A percentile compares a stretch with the other conserved stretches of the same genome.
phyloP scores from a whole-genome alignment of 305 asterid species.

The Fraxinus nigra region DNA sequence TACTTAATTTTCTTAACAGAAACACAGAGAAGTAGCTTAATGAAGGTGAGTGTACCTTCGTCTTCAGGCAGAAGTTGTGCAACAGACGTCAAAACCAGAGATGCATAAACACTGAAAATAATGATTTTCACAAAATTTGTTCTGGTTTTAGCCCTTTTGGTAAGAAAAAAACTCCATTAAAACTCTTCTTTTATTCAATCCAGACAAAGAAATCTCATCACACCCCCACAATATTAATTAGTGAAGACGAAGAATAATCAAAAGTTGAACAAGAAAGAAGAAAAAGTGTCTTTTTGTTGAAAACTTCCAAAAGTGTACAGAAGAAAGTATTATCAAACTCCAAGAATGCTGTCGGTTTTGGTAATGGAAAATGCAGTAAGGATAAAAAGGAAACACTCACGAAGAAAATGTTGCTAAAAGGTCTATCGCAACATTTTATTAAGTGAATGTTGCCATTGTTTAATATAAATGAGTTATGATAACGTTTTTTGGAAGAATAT shows the following conservation, averaged over 20 bases:
- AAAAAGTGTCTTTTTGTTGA: neutral
- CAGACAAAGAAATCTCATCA: too few species aligned
- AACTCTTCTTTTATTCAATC: too few species aligned
- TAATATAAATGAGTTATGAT: too few species aligned
- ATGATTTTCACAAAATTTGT: conserved; percentile 22
- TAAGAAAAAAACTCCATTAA: conserved; percentile 22
- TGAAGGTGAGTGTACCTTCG: conserved; percentile 38
- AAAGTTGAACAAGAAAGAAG: neutral
- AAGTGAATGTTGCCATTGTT: too few species aligned
- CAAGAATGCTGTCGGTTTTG: too few species aligned
- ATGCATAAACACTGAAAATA: conserved; percentile 19
- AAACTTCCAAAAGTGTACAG: too few species aligned
- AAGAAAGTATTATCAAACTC: too few species aligned
- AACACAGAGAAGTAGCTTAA: neutral
- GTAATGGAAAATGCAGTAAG: too few species aligned
- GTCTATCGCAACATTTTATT: too few species aligned
- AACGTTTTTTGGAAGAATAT: too few species aligned
- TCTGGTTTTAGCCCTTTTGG: neutral
- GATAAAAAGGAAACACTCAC: too few species aligned
- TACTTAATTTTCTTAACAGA: neutral
- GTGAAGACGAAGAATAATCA: neutral
- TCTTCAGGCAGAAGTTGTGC: conserved; percentile 52
- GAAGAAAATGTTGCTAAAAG: too few species aligned
- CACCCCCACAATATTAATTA: neutral
- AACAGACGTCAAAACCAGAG: conserved; percentile 29